phyloP scores from a whole-genome alignment of 352 stramenopile species.

The Globisporangium radiosum region DNA sequence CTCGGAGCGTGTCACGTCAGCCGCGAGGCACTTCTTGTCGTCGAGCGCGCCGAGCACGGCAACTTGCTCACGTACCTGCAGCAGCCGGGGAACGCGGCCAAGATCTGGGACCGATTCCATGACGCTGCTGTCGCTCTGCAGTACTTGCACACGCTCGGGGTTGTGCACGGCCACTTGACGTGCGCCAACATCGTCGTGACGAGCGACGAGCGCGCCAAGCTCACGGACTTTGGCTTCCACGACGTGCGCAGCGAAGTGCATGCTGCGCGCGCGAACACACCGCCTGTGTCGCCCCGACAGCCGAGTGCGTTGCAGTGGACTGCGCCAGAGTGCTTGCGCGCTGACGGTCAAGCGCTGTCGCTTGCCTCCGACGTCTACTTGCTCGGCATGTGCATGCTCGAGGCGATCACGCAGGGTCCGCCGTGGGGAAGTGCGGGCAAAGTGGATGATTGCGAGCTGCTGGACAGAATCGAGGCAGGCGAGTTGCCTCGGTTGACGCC shows the following conservation, averaged over 20 bases:
- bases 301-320: constrained; percentile 5
- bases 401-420: constrained; percentile 7
- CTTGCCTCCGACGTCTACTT: constrained; percentile 12
- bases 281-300: neutral
- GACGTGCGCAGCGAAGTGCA: constrained; percentile 1
- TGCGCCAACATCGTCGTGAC: constrained; percentile 7
- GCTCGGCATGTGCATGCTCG: constrained; percentile 14
- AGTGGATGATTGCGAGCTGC: neutral
- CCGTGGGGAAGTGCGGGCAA: neutral
- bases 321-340: constrained; percentile 4
- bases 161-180: constrained; percentile 6
- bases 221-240: constrained; percentile 7
- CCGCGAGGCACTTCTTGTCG: constrained; percentile 1
- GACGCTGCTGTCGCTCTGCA: neutral
- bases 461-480: neutral
- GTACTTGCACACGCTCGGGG: constrained; percentile 1
- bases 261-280: neutral
- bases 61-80: constrained; percentile 4
- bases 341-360: neutral
- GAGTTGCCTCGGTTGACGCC: neutral
- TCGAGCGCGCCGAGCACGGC: neutral
- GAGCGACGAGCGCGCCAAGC: constrained; percentile 2
- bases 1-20: constrained; percentile 6
- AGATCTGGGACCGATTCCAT: neutral
- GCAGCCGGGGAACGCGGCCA: neutral